Percentiles rank a stretch among this genome's conserved stretches.
Evolutionary conservation across 2,329 filamentous ascomycete genomes (phyloP).

Genomic region (Neodidymelliopsis sp.): DNA sequence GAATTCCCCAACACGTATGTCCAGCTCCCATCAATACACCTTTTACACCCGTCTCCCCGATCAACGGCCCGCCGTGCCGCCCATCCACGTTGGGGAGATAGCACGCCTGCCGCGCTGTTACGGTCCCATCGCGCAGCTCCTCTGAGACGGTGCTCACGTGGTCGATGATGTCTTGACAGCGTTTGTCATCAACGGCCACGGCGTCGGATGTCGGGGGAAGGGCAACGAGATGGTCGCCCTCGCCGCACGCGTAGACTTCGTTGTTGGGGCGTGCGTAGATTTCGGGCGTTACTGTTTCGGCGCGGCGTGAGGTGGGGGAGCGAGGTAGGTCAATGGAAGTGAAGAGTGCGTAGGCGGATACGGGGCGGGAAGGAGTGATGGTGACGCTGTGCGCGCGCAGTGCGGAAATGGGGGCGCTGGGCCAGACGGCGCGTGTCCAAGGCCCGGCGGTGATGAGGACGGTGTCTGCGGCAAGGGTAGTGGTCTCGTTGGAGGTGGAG

Average conservation of each 20-base stretch:
- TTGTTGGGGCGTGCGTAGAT: constrained; percentile 90
- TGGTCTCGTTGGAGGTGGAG: constrained; percentile 52
- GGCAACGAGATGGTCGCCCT: constrained; percentile 78
- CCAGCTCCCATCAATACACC: constrained; percentile 85
- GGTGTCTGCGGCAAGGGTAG: constrained; percentile 60
- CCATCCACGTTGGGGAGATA: constrained; percentile 81
- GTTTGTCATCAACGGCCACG: constrained; percentile 75
- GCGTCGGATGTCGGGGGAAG: constrained; percentile 78
- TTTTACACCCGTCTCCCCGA: constrained; percentile 76
- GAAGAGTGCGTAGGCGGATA: constrained; percentile 81
- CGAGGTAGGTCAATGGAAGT: constrained; percentile 81
- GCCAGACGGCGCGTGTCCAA: constrained; percentile 64
- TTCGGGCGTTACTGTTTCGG: constrained; percentile 77
- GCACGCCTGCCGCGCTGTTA: constrained; percentile 85
- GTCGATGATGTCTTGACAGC: constrained; percentile 85
- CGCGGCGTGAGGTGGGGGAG: constrained; percentile 41
- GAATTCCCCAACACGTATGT: constrained; percentile 98
- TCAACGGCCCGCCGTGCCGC: constrained; percentile 71
- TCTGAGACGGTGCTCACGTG: constrained; percentile 71
- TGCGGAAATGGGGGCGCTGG: constrained; percentile 64
- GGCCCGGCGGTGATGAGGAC: constrained; percentile 68
- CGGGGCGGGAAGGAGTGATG: constrained; percentile 63
- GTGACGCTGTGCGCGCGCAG: constrained; percentile 70
- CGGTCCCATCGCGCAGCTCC: constrained; percentile 55
- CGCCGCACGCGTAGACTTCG: constrained; percentile 93